These are phyloP conservation scores for Heimioporus retisporus DNA, from an alignment of 1,284 basidiomycete genomes.

Conservation along the genomic window DNA sequence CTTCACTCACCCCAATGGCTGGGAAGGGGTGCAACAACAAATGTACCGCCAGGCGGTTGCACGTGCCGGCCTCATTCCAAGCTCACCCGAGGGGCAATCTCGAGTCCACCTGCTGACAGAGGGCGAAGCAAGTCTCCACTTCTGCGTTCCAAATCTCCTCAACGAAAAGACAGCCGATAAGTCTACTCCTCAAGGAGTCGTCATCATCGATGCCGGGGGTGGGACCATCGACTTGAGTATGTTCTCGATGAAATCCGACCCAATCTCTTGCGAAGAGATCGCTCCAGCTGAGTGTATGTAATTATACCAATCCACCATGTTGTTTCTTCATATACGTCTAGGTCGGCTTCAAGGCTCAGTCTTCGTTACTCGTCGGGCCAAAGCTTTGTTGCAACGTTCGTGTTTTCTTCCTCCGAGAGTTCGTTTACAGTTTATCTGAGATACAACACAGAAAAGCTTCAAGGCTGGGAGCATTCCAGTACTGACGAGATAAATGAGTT, in stretches of 20 bases:
- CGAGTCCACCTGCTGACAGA: constrained; percentile 55
- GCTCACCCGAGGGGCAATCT: constrained; percentile 28
- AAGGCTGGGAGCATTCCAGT: constrained; percentile 31
- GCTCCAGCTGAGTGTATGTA: constrained; percentile 48
- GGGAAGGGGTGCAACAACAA: neutral
- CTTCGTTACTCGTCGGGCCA: constrained; percentile 52
- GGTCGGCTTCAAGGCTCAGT: constrained; percentile 35
- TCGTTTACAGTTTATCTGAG: constrained; percentile 15
- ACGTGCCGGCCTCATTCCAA: constrained; percentile 35
- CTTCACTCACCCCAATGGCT: constrained; percentile 24
- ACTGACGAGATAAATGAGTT: constrained; percentile 23
- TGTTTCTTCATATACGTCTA: neutral
- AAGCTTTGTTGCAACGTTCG: constrained; percentile 38
- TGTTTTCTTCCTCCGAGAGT: constrained; percentile 32
- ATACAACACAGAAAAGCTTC: constrained; percentile 36
- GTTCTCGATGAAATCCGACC: constrained; percentile 40
- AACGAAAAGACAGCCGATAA: too few relatives aligned
- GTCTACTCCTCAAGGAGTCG: constrained; percentile 15
- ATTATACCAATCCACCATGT: neutral
- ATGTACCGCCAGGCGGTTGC: constrained; percentile 43
- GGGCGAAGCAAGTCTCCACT: constrained; percentile 57
- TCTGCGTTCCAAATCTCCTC: constrained; percentile 44
- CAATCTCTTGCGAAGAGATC: constrained; percentile 44
- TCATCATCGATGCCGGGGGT: constrained; percentile 47
- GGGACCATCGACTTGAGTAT: constrained; percentile 56